Evolutionary conservation across 2,329 filamentous ascomycete species (phyloP).

Genomic region (Diaporthe humulicola): DNA sequence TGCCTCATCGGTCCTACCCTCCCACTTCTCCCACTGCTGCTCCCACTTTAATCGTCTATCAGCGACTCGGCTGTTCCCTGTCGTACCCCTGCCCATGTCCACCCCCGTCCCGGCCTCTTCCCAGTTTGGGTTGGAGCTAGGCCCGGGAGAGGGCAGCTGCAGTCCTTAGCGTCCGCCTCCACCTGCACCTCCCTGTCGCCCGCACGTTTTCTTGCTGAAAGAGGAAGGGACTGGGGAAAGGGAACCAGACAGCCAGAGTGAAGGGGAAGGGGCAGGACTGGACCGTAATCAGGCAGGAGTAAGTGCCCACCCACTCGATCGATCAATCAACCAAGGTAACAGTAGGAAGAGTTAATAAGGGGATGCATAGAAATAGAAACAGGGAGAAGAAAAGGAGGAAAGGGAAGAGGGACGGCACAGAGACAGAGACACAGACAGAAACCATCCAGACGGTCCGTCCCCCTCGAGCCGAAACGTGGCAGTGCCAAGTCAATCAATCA

Average conservation of each 20-base stretch:
- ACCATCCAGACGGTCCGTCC: conserved; percentile 13
- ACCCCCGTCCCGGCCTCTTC: neutral
- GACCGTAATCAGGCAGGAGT: neutral
- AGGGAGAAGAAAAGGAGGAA: neutral
- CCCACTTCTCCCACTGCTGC: conserved; percentile 1
- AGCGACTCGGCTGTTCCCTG: neutral
- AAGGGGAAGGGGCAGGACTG: neutral
- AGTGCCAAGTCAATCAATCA: conserved; percentile 1
- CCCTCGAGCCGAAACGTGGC: conserved; percentile 27
- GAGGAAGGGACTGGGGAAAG: conserved; percentile 24
- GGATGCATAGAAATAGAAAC: neutral
- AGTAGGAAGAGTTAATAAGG: no score
- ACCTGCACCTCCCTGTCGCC: neutral
- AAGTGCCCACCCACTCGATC: neutral
- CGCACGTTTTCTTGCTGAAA: neutral
- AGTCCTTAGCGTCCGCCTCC: conserved; percentile 24
- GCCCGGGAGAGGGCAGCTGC: conserved; percentile 15
- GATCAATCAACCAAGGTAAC: neutral
- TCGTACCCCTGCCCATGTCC: neutral
- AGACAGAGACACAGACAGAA: conserved; percentile 3
- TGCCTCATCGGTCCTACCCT: neutral
- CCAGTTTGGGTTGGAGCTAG: conserved; percentile 9
- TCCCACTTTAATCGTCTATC: conserved; percentile 5
- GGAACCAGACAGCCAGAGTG: neutral
- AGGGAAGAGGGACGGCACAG: conserved; percentile 6